Evolutionary conservation across 2,329 filamentous ascomycete genomes (phyloP).

Genomic region (Sporothrix globosa): DNA sequence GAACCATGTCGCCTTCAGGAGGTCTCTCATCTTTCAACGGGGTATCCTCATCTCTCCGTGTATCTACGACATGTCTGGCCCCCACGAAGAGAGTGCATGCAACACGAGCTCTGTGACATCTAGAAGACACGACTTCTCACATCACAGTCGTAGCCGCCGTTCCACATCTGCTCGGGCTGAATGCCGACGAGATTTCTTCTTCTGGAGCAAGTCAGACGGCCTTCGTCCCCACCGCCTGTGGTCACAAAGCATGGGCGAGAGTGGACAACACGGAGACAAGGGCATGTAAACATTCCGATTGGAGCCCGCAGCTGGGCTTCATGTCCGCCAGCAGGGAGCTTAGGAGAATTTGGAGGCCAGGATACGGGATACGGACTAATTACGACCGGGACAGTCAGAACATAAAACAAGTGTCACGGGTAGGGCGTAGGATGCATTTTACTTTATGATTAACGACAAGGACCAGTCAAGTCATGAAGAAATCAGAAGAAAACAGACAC

Average conservation of each 20-base stretch:
- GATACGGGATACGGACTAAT: background rate
- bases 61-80: background rate
- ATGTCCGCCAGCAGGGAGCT: no score
- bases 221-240: background rate
- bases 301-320: background rate
- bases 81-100: background rate
- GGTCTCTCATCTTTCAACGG: background rate
- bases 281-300: constrained; percentile 15
- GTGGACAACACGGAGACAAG: background rate
- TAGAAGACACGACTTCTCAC: background rate
- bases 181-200: background rate
- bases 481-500: background rate
- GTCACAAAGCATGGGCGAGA: background rate
- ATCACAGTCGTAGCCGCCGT: background rate
- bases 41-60: background rate
- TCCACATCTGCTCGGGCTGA: background rate
- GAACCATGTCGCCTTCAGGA: background rate
- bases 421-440: background rate
- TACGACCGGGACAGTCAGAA: no score
- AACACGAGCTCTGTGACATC: background rate
- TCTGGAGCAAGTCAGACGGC: background rate
- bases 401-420: background rate
- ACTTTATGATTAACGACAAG: background rate
- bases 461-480: background rate
- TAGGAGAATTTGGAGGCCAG: background rate